Evolutionary conservation across 2,329 filamentous ascomycete genomes (phyloP).

Genomic region (Torrubiellomyces zombiae): DNA sequence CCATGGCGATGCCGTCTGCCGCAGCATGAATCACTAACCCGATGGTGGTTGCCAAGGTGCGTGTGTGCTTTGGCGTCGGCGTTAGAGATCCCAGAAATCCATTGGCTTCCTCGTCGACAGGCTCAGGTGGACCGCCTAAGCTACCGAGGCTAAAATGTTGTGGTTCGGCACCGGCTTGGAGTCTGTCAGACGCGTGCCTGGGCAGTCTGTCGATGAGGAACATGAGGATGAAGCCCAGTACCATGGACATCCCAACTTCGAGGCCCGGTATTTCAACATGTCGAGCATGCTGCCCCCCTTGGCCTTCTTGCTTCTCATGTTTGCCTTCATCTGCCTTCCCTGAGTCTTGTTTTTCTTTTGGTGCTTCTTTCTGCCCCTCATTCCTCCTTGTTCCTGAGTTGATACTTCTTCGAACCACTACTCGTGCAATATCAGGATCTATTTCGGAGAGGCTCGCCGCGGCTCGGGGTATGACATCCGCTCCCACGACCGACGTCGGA

Average conservation of each 20-base stretch:
- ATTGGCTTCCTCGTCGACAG: constrained; percentile 38
- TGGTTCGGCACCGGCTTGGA: constrained; percentile 48
- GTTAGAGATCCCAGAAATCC: constrained; percentile 42
- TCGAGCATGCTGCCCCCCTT: constrained; percentile 15
- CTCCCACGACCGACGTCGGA: no score
- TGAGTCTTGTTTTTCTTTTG: no score
- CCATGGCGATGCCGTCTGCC: constrained; percentile 89
- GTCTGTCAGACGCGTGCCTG: constrained; percentile 48
- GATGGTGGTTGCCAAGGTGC: constrained; percentile 67
- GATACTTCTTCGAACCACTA: no score
- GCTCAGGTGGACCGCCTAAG: constrained; percentile 37
- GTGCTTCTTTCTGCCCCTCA: no score
- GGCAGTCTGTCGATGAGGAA: constrained; percentile 84
- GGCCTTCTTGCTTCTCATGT: constrained; percentile 7
- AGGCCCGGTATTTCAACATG: constrained; percentile 39
- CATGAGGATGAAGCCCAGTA: constrained; percentile 88
- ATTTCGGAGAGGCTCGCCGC: no score
- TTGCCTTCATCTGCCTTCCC: constrained; percentile 1
- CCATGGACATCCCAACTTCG: constrained; percentile 74
- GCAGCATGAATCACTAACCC: constrained; percentile 93
- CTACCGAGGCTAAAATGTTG: constrained; percentile 83
- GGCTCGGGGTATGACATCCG: constrained; percentile 2
- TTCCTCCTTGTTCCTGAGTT: no score
- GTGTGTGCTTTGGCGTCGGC: constrained; percentile 39
- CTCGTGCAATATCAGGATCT: no score